A percentile compares a stretch with the other conserved stretches of the same genome.
These are phyloP conservation scores for Macrolepiota fuliginosa DNA, from an alignment of 768 basidiomycete genomes.

Conservation along the genomic window DNA sequence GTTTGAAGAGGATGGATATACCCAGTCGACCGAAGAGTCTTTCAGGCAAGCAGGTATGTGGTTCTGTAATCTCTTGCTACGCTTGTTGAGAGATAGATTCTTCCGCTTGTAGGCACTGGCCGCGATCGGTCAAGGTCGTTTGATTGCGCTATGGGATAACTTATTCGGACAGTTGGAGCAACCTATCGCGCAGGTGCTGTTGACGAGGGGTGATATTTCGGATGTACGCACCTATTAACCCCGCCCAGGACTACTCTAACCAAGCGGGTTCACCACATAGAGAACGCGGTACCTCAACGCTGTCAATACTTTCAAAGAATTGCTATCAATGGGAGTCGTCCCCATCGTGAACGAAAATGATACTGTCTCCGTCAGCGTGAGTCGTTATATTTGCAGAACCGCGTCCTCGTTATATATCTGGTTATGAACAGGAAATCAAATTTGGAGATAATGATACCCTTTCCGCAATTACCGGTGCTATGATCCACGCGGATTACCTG, in stretches of 20 bases:
- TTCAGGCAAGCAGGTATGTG: slow-evolving; percentile 84
- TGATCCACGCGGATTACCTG: slow-evolving; percentile 97
- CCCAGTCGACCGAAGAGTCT: slow-evolving; percentile 78
- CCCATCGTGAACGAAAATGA: slow-evolving; percentile 99
- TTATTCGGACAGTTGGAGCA: slow-evolving; percentile 92
- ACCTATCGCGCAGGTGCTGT: slow-evolving; percentile 91
- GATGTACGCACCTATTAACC: slow-evolving; percentile 55
- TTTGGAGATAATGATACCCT: slow-evolving; percentile 99
- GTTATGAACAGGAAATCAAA: slow-evolving; percentile 83
- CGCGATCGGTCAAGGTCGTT: slow-evolving; percentile 93
- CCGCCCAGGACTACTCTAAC: background rate
- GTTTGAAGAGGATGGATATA: slow-evolving; percentile 87
- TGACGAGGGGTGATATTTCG: slow-evolving; percentile 95
- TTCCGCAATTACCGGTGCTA: slow-evolving; percentile 94
- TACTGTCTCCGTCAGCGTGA: slow-evolving; percentile 93
- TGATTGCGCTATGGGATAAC: slow-evolving; percentile 97
- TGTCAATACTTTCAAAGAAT: slow-evolving; percentile 90
- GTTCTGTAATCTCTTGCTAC: background rate
- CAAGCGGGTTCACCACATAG: slow-evolving; percentile 37
- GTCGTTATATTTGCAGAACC: slow-evolving; percentile 26
- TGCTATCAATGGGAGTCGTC: slow-evolving; percentile 90
- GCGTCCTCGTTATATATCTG: background rate
- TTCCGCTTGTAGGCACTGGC: slow-evolving; percentile 71
- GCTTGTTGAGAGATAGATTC: background rate
- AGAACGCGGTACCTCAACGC: slow-evolving; percentile 95